Base-by-base conservation (phyloP, 345 rosid species). In the Eucalyptus guilfoylei region DNA sequence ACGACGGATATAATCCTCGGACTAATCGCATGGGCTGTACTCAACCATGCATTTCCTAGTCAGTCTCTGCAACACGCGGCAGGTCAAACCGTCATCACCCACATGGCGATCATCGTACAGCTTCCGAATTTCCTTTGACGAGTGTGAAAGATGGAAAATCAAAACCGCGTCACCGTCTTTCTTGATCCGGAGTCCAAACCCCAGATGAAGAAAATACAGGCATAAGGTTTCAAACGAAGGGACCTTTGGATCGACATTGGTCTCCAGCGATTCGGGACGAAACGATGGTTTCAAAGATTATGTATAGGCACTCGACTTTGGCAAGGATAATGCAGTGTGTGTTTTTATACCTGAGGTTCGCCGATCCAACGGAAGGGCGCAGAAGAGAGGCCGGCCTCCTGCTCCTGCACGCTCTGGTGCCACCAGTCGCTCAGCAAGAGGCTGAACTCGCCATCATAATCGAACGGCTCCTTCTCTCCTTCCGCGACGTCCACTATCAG, bases 381-480 rank as follows among this genome's bases (percentile, higher is more conserved):
- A 24, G 97, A 92, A 89, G 96, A 95, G 81, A 96, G 97, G 88
- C 96, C 98, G 28, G 94, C 89, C 89, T 96, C 96, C 92, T 97
- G 99, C 14, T 93, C 92, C 34, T 91, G 94, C 88, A 91, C 92
- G 80, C 88, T 88, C 86, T 91, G 49, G 89, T 96, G 99, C 97
- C 98, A 96, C 98, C 99, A 97, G 58, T 97, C 98, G 85, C 98
- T 97, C 45, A 97, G 86, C 81, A 97, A 89, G 3, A 96, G 81
- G 88, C 91, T 91, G 72, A 94, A 91, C 89, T 96, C 97, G 6
- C 94, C 95, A 85, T 96, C 98, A 60, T 96, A 96, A 23, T 92
- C 95, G 88, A 97, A 93, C 4, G 95, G 92, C 72, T 96, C 99
- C 50, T 42, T 92, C 90, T 93, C 76, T 80, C 94, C 95, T 42